phyloP scores from a whole-genome alignment of 345 rosid genomes.

The Salix purpurea region DNA sequence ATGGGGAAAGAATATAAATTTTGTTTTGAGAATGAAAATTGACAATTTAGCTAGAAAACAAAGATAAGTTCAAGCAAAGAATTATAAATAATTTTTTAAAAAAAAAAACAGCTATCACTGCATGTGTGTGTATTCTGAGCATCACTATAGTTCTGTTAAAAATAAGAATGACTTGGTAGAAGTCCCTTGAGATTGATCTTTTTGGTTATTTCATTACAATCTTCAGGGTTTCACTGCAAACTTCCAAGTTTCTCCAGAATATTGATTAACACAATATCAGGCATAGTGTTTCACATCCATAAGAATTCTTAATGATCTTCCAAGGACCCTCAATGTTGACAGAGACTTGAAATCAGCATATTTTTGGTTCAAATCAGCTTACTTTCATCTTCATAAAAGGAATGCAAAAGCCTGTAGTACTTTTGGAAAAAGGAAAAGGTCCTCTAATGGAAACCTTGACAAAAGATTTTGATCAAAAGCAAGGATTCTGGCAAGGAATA shows the following conservation, averaged over 20 bases:
- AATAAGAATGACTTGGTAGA: background rate
- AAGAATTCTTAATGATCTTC: background rate
- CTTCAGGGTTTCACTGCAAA: background rate
- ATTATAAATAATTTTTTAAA: no score
- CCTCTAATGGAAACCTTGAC: no score
- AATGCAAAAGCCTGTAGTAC: no score
- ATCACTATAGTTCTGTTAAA: background rate
- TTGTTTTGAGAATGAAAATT: background rate
- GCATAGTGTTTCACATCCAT: no score
- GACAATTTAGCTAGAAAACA: background rate
- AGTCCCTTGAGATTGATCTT: background rate
- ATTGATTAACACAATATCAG: background rate
- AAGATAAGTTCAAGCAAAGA: background rate
- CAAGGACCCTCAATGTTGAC: no score
- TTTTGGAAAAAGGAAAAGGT: background rate
- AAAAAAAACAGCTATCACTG: background rate
- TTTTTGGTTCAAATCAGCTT: no score
- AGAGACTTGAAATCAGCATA: no score
- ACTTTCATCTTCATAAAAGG: no score
- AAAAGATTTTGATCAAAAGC: no score
- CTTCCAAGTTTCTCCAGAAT: background rate
- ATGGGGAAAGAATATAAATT: background rate
- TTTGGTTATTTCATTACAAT: background rate
- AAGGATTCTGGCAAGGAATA: background rate
- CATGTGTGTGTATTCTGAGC: background rate